These are phyloP conservation scores for Epicoccum sorghinum DNA, from an alignment of 2,329 filamentous ascomycete genomes.

Conservation along the genomic window DNA sequence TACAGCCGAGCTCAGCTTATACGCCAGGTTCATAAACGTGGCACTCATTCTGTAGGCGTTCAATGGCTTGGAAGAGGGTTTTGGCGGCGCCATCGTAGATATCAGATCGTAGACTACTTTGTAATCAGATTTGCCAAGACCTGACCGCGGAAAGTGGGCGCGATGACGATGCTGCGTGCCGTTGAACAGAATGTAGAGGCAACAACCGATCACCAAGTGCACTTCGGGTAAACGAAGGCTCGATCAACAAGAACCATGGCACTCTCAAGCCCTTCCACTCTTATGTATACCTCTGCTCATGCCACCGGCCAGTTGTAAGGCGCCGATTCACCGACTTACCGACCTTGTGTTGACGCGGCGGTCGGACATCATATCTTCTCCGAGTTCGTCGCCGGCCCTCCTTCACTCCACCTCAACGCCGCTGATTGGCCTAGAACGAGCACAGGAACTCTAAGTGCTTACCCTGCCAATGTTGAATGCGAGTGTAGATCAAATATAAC, in stretches of 20 bases:
- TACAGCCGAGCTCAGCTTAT: conserved; percentile 43
- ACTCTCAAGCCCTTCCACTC: not conserved
- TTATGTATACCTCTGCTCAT: conserved; percentile 1
- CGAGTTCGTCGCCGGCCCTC: conserved; percentile 4
- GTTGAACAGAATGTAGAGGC: not conserved
- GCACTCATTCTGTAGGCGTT: conserved; percentile 47
- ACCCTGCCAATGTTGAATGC: too few species aligned
- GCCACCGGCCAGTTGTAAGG: conserved; percentile 1
- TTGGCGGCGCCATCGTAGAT: conserved; percentile 26
- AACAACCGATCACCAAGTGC: not conserved
- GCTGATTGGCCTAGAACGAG: too few species aligned
- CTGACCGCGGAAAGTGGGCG: conserved; percentile 35
- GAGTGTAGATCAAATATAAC: not conserved
- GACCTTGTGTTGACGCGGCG: not conserved
- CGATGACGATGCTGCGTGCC: conserved; percentile 17
- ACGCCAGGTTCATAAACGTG: conserved; percentile 45
- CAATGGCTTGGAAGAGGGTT: conserved; percentile 31
- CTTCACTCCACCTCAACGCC: not conserved
- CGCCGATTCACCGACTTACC: not conserved
- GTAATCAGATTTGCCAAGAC: conserved; percentile 44
- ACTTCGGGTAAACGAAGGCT: not conserved
- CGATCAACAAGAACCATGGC: too few species aligned
- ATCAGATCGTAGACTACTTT: conserved; percentile 16
- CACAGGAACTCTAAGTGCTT: too few species aligned
- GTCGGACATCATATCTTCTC: conserved; percentile 16